Conservation (phyloP, 345 rosid species). For the Citrus mangshanensis region DNA sequence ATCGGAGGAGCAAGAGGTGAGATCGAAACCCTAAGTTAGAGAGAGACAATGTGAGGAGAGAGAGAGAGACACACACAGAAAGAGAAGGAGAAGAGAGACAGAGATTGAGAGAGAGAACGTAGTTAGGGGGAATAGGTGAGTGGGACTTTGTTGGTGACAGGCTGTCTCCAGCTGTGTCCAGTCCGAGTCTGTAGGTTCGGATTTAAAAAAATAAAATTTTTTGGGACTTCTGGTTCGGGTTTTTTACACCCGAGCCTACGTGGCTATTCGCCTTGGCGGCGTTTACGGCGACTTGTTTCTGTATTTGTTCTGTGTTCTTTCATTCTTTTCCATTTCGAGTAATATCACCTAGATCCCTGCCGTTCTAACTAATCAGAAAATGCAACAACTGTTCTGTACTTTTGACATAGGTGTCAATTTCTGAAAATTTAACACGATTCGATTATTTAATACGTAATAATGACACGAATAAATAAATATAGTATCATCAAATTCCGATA, state of each 20-base stretch:
- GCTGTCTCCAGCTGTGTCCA: conserved; percentile 93
- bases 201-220: not conserved
- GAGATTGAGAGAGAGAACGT: conserved; percentile 19
- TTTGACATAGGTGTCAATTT: no score
- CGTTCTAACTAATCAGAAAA: not conserved
- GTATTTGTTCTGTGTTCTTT: conserved; percentile 6
- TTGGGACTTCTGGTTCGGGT: conserved; percentile 12
- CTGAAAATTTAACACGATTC: no score
- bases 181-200: conserved; percentile 55
- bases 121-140: conserved; percentile 54
- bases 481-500: no score
- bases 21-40: conserved; percentile 42
- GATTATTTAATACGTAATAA: accelerated
- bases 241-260: conserved; percentile 27
- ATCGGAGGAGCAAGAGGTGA: not conserved
- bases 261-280: conserved; percentile 40
- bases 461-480: no score
- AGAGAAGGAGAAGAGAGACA: conserved; percentile 4
- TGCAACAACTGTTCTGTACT: not conserved
- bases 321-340: not conserved
- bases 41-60: not conserved
- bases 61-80: conserved; percentile 8
- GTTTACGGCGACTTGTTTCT: conserved; percentile 30
- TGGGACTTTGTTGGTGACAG: conserved; percentile 99
- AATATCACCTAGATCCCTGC: not conserved